phyloP scores from a whole-genome alignment of 192 early-diverging fungal species.

The Podila clonocystis region DNA sequence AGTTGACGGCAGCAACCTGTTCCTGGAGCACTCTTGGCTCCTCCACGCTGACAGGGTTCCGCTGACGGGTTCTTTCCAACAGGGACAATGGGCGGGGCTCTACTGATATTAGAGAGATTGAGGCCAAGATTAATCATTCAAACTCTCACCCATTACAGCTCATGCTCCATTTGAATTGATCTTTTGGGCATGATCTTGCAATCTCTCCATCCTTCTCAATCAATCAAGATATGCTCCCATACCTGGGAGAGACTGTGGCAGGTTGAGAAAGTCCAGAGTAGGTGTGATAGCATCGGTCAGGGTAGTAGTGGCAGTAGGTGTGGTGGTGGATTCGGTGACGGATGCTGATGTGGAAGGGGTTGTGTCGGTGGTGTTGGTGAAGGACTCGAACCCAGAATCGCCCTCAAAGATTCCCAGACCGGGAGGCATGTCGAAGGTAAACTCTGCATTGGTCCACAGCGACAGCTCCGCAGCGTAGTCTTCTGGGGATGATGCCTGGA shows the following conservation, averaged over 20 bases:
- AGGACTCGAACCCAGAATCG: conserved; percentile 32
- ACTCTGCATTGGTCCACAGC: conserved; percentile 76
- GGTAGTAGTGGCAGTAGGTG: background rate
- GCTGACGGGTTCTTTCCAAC: conserved; percentile 45
- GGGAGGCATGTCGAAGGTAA: conserved; percentile 68
- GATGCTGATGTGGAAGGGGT: background rate
- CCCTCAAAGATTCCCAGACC: conserved; percentile 60
- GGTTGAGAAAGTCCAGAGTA: conserved; percentile 10
- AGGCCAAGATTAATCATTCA: background rate
- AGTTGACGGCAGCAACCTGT: conserved; percentile 19
- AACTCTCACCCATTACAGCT: background rate
- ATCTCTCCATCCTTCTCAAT: background rate
- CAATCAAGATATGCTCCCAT: background rate
- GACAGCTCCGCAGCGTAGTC: conserved; percentile 73
- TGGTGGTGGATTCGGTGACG: background rate
- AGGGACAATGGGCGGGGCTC: conserved; percentile 19
- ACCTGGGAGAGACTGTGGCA: background rate
- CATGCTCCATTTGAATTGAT: background rate
- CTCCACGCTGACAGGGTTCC: conserved; percentile 28
- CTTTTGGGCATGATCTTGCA: background rate
- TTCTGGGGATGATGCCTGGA: conserved; percentile 55
- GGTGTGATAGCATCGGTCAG: background rate
- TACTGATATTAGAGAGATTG: background rate
- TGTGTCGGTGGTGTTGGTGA: conserved; percentile 6
- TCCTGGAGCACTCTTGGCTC: conserved; percentile 10